Evolutionary conservation across 2,329 filamentous ascomycete genomes (phyloP).

Genomic region (Colletotrichum sp.): DNA sequence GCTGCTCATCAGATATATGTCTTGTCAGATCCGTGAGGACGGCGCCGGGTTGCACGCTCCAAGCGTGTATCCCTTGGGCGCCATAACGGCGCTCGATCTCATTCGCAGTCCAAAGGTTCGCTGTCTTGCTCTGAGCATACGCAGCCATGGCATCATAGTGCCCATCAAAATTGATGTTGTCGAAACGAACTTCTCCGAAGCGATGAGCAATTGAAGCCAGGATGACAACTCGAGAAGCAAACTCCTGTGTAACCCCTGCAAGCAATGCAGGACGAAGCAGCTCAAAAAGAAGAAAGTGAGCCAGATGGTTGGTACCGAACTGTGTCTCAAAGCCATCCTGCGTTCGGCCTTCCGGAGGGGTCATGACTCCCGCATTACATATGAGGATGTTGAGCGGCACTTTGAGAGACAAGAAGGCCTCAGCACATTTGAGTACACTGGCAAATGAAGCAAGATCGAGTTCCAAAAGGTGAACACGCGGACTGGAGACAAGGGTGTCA

Average conservation of each 20-base stretch:
- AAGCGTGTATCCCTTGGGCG: constrained; percentile 44
- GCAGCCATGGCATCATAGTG: constrained; percentile 35
- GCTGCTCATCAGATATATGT: not conserved
- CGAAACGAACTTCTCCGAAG: constrained; percentile 31
- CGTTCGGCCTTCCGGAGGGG: not conserved
- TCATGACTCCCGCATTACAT: constrained; percentile 38
- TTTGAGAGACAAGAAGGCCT: constrained; percentile 23
- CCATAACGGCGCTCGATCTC: constrained; percentile 55
- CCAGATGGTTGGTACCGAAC: constrained; percentile 57
- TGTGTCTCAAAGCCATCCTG: constrained; percentile 37
- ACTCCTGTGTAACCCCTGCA: constrained; percentile 36
- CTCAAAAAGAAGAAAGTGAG: constrained; percentile 58
- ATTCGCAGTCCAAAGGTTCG: constrained; percentile 55
- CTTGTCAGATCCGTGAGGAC: not conserved
- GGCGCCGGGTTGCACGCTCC: constrained; percentile 49
- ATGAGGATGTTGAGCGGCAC: constrained; percentile 34
- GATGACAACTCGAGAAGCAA: constrained; percentile 50
- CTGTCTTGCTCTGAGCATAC: constrained; percentile 55
- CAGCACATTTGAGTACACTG: constrained; percentile 28
- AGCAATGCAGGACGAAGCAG: constrained; percentile 50
- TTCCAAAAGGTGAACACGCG: not conserved
- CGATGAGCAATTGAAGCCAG: constrained; percentile 49
- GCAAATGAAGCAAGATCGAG: constrained; percentile 4
- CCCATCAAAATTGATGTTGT: constrained; percentile 32
- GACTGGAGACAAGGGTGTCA: constrained; percentile 10